These are phyloP conservation scores for Penicillium occitanis DNA, from an alignment of 2,329 filamentous ascomycete species.

Conservation along the genomic window DNA sequence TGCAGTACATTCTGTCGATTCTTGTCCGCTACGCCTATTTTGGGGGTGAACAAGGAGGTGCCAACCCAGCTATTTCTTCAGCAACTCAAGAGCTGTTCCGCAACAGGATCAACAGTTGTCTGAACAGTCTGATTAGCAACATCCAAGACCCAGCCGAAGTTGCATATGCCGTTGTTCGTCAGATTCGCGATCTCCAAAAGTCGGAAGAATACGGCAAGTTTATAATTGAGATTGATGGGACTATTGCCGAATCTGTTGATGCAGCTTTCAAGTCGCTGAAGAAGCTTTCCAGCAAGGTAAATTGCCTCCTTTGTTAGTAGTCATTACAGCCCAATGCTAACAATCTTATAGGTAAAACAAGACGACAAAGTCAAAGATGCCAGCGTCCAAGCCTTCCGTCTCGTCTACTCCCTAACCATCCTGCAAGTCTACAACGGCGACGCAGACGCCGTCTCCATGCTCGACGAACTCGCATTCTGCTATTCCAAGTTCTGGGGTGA, in stretches of 20 bases:
- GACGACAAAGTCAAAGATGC: constrained; percentile 50
- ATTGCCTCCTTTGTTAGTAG: background rate
- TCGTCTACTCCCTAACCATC: constrained; percentile 80
- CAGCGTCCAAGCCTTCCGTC: constrained; percentile 73
- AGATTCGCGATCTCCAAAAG: constrained; percentile 41
- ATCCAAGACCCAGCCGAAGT: constrained; percentile 38
- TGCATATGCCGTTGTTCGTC: constrained; percentile 42
- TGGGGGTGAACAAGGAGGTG: constrained; percentile 33
- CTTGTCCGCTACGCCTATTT: constrained; percentile 55
- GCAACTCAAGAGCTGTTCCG: constrained; percentile 54
- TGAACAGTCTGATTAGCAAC: constrained; percentile 52
- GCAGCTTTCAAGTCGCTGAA: constrained; percentile 44
- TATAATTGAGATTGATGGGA: constrained; percentile 51
- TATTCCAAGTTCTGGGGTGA: constrained; percentile 61
- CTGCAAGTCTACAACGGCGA: constrained; percentile 90
- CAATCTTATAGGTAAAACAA: constrained; percentile 49
- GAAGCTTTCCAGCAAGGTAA: constrained; percentile 40
- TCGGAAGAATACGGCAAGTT: constrained; percentile 41
- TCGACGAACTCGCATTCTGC: constrained; percentile 78
- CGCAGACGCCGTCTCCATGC: constrained; percentile 75
- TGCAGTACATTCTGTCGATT: constrained; percentile 47
- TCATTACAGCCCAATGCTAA: constrained; percentile 10
- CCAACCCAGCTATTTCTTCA: constrained; percentile 45
- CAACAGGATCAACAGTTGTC: constrained; percentile 55
- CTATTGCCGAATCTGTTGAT: constrained; percentile 44